Evolutionary conservation across 345 rosid species (phyloP).

Genomic region (Eutrema yunnanense): DNA sequence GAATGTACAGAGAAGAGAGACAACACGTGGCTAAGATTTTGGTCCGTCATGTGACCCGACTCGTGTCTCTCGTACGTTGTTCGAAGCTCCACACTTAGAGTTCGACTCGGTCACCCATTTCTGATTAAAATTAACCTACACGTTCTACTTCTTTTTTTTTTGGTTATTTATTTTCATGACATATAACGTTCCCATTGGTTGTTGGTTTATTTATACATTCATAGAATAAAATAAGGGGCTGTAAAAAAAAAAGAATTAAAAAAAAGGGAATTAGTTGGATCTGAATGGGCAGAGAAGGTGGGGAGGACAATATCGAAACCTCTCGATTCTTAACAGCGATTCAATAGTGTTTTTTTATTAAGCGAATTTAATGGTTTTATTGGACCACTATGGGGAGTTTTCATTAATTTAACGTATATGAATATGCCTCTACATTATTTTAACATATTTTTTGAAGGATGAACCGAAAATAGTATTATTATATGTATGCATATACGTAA

Average conservation of each 20-base stretch:
- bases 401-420: constrained; percentile 5
- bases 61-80: constrained; percentile 32
- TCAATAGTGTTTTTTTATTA: background rate
- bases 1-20: background rate
- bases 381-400: constrained; percentile 16
- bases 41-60: background rate
- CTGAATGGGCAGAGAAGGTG: constrained; percentile 22
- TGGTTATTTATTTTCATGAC: background rate
- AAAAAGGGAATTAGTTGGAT: constrained; percentile 15
- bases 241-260: background rate
- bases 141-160: too few relatives aligned
- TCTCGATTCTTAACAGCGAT: background rate
- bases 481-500: background rate
- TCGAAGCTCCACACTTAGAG: constrained; percentile 6
- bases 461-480: too few relatives aligned
- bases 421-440: background rate
- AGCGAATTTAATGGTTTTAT: constrained; percentile 10
- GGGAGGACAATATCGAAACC: constrained; percentile 8
- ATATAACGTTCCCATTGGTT: background rate
- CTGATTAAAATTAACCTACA: background rate
- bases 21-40: constrained; percentile 10
- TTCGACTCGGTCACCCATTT: background rate
- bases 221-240: too few relatives aligned
- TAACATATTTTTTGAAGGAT: too few relatives aligned
- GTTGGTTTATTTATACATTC: background rate